Evolutionary conservation across 805 yeast species (phyloP), one percentile per base, ranked within the genome.

Genomic region (Candida peoriensis): DNA sequence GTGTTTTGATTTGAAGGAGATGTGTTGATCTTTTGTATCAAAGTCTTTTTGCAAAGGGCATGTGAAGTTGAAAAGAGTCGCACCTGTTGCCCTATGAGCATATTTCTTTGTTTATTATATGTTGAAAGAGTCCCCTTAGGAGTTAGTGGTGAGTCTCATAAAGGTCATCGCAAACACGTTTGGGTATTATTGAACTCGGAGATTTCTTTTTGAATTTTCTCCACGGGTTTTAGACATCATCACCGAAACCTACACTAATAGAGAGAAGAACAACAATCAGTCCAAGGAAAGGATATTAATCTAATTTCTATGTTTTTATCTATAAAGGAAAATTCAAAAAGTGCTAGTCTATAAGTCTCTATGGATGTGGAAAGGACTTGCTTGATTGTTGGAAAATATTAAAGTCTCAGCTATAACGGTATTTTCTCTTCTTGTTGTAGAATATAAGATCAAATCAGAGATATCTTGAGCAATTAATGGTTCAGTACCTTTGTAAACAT

Each of bases 341-440:
- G n/a, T n/a, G n/a, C n/a, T n/a, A n/a, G n/a, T n/a, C 30, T 31
- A 36, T 4, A 23, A 3, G 4, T 80, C 70, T 39, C 66, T 58
- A 63, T 78, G 63, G 24, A 80, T 55, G 52, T 80, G 85, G 49
- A 66, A 60, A 6, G 94, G 78, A 39, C 84, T 71, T 4, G 93
- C 96, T 66, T 88, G 97, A 64, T 83, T 78, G 30, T 79, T 73
- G 12, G 96, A 83, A 61, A 88, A 85, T 13, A 89, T 77, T 55
- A 88, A 68, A 8, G 87, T 72, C 54, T 88, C 95, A 6, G 82
- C 81, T 51, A 76, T 58, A 2, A 76, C 82, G 1, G 79, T 73
- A 46, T 73, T 76, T 41, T 61, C 63, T 46, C 66, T 70, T 62
- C 81, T 71, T 3, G 81, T 65, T 16, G 74, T 63, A 5, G 73